phyloP scores from a whole-genome alignment of 352 stramenopile species.

The Globisporangium takayamanum region DNA sequence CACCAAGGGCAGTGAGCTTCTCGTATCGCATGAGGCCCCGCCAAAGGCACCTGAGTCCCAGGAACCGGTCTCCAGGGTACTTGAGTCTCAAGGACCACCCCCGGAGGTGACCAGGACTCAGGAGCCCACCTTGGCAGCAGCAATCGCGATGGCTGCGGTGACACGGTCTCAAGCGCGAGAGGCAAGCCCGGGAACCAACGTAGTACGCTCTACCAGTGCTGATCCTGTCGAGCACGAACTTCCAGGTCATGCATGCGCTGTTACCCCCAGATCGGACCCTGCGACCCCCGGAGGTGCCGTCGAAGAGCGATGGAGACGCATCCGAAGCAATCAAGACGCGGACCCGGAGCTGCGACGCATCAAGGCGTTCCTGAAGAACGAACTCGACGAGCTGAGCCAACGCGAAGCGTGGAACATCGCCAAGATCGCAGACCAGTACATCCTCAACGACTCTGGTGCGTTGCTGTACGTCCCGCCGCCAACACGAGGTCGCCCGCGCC shows the following conservation, averaged over 20 bases:
- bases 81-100: too few relatives aligned
- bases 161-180: neutral
- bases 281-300: neutral
- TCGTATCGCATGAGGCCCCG: too few relatives aligned
- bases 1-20: too few relatives aligned
- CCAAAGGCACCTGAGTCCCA: too few relatives aligned
- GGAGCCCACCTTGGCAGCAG: too few relatives aligned
- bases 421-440: neutral
- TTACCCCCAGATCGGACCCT: too few relatives aligned
- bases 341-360: neutral
- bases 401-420: neutral
- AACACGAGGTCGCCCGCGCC: neutral
- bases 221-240: too few relatives aligned
- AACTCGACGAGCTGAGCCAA: neutral
- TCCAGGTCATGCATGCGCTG: too few relatives aligned
- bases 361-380: neutral
- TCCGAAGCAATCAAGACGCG: neutral
- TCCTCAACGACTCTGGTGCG: neutral
- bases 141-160: neutral
- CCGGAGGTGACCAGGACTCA: too few relatives aligned
- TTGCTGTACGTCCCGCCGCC: neutral
- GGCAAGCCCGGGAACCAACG: too few relatives aligned
- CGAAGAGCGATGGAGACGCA: neutral
- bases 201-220: too few relatives aligned
- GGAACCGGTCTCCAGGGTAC: too few relatives aligned